Base-by-base conservation (phyloP, 805 yeast genomes). In the Candida manassasensis region DNA sequence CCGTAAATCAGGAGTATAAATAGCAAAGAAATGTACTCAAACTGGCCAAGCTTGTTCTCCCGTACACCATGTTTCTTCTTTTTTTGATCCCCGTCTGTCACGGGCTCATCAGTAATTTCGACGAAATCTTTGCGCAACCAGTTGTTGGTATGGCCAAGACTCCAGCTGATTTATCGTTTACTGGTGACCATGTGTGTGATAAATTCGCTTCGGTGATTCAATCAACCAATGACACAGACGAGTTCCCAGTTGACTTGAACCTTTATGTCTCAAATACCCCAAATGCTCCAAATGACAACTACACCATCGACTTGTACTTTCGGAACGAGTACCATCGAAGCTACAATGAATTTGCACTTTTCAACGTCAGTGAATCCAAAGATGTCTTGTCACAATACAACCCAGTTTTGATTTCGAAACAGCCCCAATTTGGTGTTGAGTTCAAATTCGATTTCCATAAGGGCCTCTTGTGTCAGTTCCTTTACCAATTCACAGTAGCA, bases 151-250 rank as follows among this genome's bases (percentile, higher is more conserved):
- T 24, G 8, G 9, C 31, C 29, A 41, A 43, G 21, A 31, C 46
- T 19, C 40, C 50, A 11, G 33, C 32, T 15, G 41, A 40, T 21
- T 37, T 47, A 18, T 11, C 18, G 10, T 47, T 32, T 27, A 19
- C 43, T 6, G 51, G 51, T 26, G 27, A 34, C 9, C 37, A 40
- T 26, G 51, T 47, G 22, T 47, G 51, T 38, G 51, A 47, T 27
- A 45, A 45, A 32, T 47, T 34, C 30, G 24, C 47, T 11, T 37
- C 47, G 2, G 19, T 27, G 3, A 35, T 46, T 29, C 44, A 44
- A 30, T 36, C 43, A 12, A 16, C 27, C 17, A 46, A 44, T 22
- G 32, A 35, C 32, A 43, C 50, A 16, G 21, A 16, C 21, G 43
- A 42, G 21, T 45, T 45, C 34, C 48, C 48, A 19, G 30, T 44